phyloP scores from a whole-genome alignment of 495 filamentous ascomycete genomes.

The Thermochaetoides thermophila region DNA sequence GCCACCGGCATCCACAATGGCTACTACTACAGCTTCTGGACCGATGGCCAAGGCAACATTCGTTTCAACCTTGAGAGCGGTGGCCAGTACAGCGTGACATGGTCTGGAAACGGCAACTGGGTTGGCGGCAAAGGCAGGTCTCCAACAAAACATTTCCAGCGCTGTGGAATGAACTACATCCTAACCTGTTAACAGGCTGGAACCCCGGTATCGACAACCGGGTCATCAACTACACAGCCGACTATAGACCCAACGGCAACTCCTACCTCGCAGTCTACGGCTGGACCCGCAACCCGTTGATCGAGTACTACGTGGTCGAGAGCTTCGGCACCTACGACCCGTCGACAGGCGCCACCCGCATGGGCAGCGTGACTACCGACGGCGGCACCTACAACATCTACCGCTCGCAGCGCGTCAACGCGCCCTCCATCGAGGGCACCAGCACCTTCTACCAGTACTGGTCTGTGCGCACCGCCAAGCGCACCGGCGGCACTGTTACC shows the following conservation, averaged over 20 bases:
- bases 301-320: conserved; percentile 51
- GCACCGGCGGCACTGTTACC: conserved; percentile 34
- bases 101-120: conserved; percentile 42
- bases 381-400: conserved; percentile 52
- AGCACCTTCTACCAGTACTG: conserved; percentile 45
- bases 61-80: conserved; percentile 40
- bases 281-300: conserved; percentile 40
- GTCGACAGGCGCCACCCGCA: conserved; percentile 28
- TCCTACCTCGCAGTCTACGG: conserved; percentile 44
- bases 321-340: conserved; percentile 43
- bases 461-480: conserved; percentile 37
- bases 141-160: too few species aligned
- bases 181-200: too few species aligned
- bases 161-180: too few species aligned
- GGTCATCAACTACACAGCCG: conserved; percentile 33
- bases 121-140: conserved; percentile 52
- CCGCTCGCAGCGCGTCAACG: conserved; percentile 39
- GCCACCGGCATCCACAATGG: conserved; percentile 41
- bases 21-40: conserved; percentile 52
- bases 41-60: conserved; percentile 36
- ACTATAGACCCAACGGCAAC: conserved; percentile 28
- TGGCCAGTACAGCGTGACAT: conserved; percentile 41
- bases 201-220: too few species aligned
- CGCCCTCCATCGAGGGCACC: conserved; percentile 43
- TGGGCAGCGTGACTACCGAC: conserved; percentile 42